Evolutionary conservation across 306 rosid species (phyloP), one percentile per base, ranked within the genome.

Genomic region (Parietaria judaica): DNA sequence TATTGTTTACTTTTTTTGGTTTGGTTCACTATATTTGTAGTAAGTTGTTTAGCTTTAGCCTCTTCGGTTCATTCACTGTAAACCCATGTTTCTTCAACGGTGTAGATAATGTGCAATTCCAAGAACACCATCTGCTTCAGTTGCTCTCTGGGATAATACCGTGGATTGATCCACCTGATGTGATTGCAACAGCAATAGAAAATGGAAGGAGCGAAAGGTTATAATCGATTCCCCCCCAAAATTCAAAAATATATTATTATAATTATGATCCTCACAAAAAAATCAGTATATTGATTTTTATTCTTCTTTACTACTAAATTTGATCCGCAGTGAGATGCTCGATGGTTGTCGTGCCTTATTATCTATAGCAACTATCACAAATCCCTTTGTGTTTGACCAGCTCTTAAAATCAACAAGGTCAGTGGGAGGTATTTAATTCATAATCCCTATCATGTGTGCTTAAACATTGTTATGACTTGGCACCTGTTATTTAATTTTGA

Each of bases 81-180:
- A 23, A 23, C 31, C 31, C 31, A 0, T 52, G 56, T 23, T 70
- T 52, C 14, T 73, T 58, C 74, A 8, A 37, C 68, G 79, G 69
- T 74, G 69, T 70, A 87, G 97, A 85, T 78, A 79, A 83, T 71
- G 77, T 72, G 56, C 80, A 88, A 76, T 73, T 83, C 89, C 90
- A 80, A 58, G 95, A 85, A 74, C 81, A 57, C 69, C 96, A 91
- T 75, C 81, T 91, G 70, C 81, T 78, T 65, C 94, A 75, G 66
- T 86, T 91, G 60, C 85, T 91, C 41, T 80, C 88, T 69, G 88
- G 88, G 72, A 84, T 91, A 74, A 73, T 88, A 65, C 88, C 75
- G 72, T 91, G 98, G 98, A 83, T 91, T 34, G 92, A 88, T 80
- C 98, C 98, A 77, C 95, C 96, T 64, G 84, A 85, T 64, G 81